These are phyloP conservation scores for Phytophthora pistaciae DNA, from an alignment of 352 stramenopile species.

Conservation along the genomic window DNA sequence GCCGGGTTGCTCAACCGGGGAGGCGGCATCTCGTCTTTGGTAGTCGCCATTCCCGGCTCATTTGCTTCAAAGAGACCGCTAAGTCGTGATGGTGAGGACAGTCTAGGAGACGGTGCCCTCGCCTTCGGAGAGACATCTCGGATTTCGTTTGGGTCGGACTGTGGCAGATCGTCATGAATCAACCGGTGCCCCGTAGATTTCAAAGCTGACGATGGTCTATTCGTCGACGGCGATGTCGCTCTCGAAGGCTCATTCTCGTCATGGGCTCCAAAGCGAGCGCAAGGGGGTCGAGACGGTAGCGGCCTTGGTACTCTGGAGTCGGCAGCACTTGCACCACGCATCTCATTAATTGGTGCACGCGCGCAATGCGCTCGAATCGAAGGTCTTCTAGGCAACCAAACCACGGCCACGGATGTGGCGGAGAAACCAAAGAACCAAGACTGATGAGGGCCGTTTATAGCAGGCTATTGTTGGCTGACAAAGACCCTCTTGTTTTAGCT, in stretches of 20 bases:
- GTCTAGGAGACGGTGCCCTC: not conserved
- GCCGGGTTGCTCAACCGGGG: slow-evolving; percentile 5
- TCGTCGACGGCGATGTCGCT: slow-evolving; percentile 1
- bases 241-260: slow-evolving; percentile 9
- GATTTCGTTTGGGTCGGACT: slow-evolving; percentile 5
- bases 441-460: slow-evolving; percentile 3
- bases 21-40: slow-evolving; percentile 17
- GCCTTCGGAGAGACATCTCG: slow-evolving; percentile 14
- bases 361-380: not conserved
- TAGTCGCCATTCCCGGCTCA: slow-evolving; percentile 5
- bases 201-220: slow-evolving; percentile 17
- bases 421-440: slow-evolving; percentile 1
- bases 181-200: slow-evolving; percentile 29
- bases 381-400: not conserved
- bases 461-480: slow-evolving; percentile 3
- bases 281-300: slow-evolving; percentile 12
- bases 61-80: slow-evolving; percentile 21
- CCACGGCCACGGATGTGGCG: not conserved
- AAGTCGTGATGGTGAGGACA: slow-evolving; percentile 7
- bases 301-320: slow-evolving; percentile 22
- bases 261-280: slow-evolving; percentile 10
- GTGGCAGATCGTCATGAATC: slow-evolving; percentile 30
- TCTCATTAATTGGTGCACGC: slow-evolving; percentile 16
- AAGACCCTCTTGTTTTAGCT: slow-evolving; percentile 1
- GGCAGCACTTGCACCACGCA: slow-evolving; percentile 13